Conservation (phyloP, 2,329 filamentous ascomycete genomes). For the Berkeleyomyces basicola region DNA sequence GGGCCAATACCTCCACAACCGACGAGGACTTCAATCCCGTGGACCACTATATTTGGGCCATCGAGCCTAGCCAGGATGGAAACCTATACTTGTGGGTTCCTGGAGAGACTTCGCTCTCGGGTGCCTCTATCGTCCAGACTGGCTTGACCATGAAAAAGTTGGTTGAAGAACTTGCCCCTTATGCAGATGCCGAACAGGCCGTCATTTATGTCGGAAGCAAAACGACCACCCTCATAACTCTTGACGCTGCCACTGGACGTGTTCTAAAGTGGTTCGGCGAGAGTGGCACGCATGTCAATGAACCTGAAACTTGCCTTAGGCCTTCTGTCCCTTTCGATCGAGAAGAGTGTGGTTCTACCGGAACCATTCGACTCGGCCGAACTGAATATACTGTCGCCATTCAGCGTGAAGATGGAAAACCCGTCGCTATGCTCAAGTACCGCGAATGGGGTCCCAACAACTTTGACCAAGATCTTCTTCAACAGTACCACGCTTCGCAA, state of each 20-base stretch:
- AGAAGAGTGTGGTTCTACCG: slow-evolving; percentile 62
- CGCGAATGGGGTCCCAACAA: slow-evolving; percentile 92
- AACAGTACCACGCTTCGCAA: slow-evolving; percentile 45
- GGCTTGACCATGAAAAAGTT: slow-evolving; percentile 68
- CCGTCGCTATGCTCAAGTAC: slow-evolving; percentile 79
- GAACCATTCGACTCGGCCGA: slow-evolving; percentile 67
- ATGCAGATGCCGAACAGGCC: slow-evolving; percentile 54
- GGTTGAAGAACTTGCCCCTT: slow-evolving; percentile 68
- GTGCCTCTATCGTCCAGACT: slow-evolving; percentile 41
- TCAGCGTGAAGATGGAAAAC: slow-evolving; percentile 53
- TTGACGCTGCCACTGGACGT: slow-evolving; percentile 72
- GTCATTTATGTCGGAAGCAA: slow-evolving; percentile 87
- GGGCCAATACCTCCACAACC: slow-evolving; percentile 46
- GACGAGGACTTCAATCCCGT: slow-evolving; percentile 46
- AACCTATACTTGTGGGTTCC: slow-evolving; percentile 76
- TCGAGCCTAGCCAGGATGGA: slow-evolving; percentile 80
- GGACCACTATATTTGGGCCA: slow-evolving; percentile 85
- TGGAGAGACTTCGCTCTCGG: slow-evolving; percentile 21
- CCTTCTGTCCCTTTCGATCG: slow-evolving; percentile 50
- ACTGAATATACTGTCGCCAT: slow-evolving; percentile 86
- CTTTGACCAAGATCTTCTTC: slow-evolving; percentile 70
- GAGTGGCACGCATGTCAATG: slow-evolving; percentile 47
- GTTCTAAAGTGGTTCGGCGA: slow-evolving; percentile 75
- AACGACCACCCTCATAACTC: slow-evolving; percentile 72
- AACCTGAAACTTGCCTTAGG: slow-evolving; percentile 58